Percentiles rank a stretch among this genome's conserved stretches.
phyloP scores from a whole-genome alignment of 169 alveolate species.

The Eimeria nieschulzi region DNA sequence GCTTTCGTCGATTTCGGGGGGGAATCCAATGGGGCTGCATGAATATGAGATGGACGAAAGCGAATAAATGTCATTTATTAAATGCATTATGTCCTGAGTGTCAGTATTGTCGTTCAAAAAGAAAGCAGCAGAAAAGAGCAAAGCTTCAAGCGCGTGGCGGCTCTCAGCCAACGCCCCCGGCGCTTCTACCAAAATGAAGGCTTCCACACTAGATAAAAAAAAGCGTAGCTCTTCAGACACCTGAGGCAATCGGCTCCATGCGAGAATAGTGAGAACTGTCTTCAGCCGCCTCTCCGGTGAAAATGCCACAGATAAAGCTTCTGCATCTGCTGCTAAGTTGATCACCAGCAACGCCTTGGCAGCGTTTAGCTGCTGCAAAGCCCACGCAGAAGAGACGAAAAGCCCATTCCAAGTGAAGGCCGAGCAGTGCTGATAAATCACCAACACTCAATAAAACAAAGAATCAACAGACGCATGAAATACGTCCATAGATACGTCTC shows the following conservation, averaged over 20 bases:
- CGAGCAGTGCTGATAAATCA: too few relatives aligned
- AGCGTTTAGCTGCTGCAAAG: not conserved
- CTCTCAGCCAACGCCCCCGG: not conserved
- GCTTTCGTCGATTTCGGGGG: too few relatives aligned
- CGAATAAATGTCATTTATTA: too few relatives aligned
- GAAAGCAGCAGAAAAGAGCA: too few relatives aligned
- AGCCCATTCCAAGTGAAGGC: too few relatives aligned
- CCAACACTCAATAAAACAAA: too few relatives aligned
- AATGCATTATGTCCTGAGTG: too few relatives aligned
- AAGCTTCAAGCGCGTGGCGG: not conserved
- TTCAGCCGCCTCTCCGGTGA: not conserved
- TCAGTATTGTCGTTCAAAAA: too few relatives aligned
- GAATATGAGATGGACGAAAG: too few relatives aligned
- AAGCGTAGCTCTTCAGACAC: not conserved
- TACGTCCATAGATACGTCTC: too few relatives aligned
- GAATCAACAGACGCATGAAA: too few relatives aligned
- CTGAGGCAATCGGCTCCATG: slow-evolving; percentile 1
- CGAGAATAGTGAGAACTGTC: not conserved
- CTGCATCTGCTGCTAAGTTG: not conserved
- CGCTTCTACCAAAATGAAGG: not conserved
- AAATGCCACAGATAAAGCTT: not conserved
- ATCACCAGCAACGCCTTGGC: not conserved
- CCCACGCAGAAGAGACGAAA: not conserved
- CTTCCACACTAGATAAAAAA: not conserved
- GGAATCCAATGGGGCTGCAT: too few relatives aligned